phyloP scores from a whole-genome alignment of 1,284 basidiomycete genomes.

The Macrocystidia cucumis region DNA sequence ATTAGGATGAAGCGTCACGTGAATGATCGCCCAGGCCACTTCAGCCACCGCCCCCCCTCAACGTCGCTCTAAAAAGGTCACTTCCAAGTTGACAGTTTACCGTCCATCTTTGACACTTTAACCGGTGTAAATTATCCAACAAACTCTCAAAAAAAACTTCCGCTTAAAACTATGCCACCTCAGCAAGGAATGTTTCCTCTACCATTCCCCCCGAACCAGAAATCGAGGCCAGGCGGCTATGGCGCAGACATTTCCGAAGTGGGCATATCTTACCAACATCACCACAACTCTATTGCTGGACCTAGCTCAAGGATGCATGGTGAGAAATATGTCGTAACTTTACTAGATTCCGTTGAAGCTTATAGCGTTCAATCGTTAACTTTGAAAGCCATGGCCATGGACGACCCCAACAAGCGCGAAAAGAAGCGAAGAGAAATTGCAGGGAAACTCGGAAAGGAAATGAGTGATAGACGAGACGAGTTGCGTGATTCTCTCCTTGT shows the following conservation, averaged over 20 bases:
- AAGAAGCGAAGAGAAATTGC: conserved; percentile 59
- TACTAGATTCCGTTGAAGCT: too few species aligned
- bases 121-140: too few species aligned
- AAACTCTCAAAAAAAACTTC: too few species aligned
- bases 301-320: conserved; percentile 25
- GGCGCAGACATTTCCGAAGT: conserved; percentile 10
- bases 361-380: too few species aligned
- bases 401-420: conserved; percentile 43
- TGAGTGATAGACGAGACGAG: conserved; percentile 67
- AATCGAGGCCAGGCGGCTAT: conserved; percentile 12
- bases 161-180: conserved; percentile 19
- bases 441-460: conserved; percentile 63
- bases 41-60: too few species aligned
- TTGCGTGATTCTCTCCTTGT: conserved; percentile 29
- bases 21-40: too few species aligned
- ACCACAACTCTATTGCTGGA: conserved; percentile 19
- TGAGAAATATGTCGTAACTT: too few species aligned
- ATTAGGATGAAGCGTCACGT: too few species aligned
- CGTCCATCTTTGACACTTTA: too few species aligned
- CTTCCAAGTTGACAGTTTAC: too few species aligned
- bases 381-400: too few species aligned
- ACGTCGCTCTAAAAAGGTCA: too few species aligned
- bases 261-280: conserved; percentile 16
- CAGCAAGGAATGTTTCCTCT: conserved; percentile 25
- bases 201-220: conserved; percentile 18